Percentiles rank a stretch among this genome's conserved stretches.
phyloP scores from a whole-genome alignment of 805 yeast species.

The Nakazawaea sp. region DNA sequence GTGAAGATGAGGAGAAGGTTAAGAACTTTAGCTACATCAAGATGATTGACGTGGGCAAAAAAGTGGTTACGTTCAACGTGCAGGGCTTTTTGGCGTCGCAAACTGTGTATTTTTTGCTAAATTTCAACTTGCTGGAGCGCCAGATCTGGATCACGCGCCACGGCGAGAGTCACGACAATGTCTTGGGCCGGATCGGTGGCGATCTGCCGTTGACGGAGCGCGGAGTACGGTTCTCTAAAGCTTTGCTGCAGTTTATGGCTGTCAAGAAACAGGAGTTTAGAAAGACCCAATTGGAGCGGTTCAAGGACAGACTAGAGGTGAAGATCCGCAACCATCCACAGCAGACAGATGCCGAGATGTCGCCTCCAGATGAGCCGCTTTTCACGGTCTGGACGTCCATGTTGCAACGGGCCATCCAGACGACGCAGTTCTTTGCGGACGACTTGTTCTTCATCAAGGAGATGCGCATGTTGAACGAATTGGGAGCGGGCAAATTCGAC shows the following conservation, averaged over 20 bases:
- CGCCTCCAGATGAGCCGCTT: constrained; percentile 56
- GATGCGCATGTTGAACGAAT: constrained; percentile 88
- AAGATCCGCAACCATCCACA: constrained; percentile 23
- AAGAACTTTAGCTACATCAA: constrained; percentile 77
- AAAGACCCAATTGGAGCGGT: constrained; percentile 48
- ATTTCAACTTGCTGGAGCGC: constrained; percentile 81
- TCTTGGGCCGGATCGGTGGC: constrained; percentile 85
- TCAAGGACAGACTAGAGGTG: constrained; percentile 37
- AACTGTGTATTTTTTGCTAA: constrained; percentile 81
- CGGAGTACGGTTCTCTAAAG: constrained; percentile 67
- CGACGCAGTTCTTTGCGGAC: constrained; percentile 72
- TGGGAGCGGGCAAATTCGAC: constrained; percentile 89
- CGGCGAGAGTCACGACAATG: constrained; percentile 87
- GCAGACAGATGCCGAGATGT: constrained; percentile 12
- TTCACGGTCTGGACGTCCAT: constrained; percentile 93
- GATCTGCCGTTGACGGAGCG: constrained; percentile 75
- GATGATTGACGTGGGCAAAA: constrained; percentile 94
- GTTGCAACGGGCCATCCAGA: constrained; percentile 71
- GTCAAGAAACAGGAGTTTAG: constrained; percentile 66
- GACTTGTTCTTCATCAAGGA: constrained; percentile 71
- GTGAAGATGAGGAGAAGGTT: constrained; percentile 55
- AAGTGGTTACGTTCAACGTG: constrained; percentile 86
- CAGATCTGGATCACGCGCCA: constrained; percentile 95
- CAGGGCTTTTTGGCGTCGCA: constrained; percentile 87
- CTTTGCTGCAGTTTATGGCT: constrained; percentile 69